phyloP scores from a whole-genome alignment of 495 filamentous ascomycete species.

The Penicillium manginii region DNA sequence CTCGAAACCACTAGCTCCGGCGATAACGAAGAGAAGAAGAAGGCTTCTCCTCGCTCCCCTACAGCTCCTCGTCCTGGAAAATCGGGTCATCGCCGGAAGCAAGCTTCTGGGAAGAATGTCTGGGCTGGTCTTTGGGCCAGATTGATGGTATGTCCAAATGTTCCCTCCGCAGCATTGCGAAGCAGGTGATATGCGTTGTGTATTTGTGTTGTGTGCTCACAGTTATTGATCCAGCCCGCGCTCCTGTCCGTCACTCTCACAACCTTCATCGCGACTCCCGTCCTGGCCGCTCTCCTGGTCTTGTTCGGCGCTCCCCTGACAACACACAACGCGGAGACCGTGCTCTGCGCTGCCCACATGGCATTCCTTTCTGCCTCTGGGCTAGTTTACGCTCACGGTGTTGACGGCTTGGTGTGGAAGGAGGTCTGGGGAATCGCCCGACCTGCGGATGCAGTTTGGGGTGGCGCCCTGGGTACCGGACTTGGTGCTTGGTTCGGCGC shows the following conservation, averaged over 20 bases:
- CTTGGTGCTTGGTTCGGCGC: constrained; percentile 66
- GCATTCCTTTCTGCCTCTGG: constrained; percentile 74
- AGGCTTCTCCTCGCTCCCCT: constrained; percentile 31
- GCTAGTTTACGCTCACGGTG: constrained; percentile 82
- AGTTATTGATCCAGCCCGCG: constrained; percentile 53
- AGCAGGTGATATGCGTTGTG: neutral
- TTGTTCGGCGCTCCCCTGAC: constrained; percentile 91
- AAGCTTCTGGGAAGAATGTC: constrained; percentile 20
- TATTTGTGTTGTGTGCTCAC: neutral
- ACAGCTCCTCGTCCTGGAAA: constrained; percentile 29
- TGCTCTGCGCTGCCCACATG: constrained; percentile 79
- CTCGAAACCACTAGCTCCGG: constrained; percentile 31
- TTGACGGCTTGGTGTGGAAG: constrained; percentile 72
- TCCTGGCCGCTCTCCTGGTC: constrained; percentile 67
- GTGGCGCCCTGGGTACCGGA: constrained; percentile 46
- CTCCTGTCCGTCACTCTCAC: constrained; percentile 64
- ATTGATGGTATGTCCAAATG: constrained; percentile 36
- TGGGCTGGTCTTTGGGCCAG: constrained; percentile 30
- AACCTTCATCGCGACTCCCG: constrained; percentile 64
- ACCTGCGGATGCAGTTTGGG: constrained; percentile 47
- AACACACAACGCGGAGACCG: constrained; percentile 76
- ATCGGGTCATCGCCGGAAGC: constrained; percentile 31
- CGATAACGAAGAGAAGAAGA: constrained; percentile 47
- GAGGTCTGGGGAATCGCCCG: constrained; percentile 61
- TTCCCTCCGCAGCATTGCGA: neutral